Evolutionary conservation across 2,329 filamentous ascomycete species (phyloP).

Genomic region (Cladosporium sp.): DNA sequence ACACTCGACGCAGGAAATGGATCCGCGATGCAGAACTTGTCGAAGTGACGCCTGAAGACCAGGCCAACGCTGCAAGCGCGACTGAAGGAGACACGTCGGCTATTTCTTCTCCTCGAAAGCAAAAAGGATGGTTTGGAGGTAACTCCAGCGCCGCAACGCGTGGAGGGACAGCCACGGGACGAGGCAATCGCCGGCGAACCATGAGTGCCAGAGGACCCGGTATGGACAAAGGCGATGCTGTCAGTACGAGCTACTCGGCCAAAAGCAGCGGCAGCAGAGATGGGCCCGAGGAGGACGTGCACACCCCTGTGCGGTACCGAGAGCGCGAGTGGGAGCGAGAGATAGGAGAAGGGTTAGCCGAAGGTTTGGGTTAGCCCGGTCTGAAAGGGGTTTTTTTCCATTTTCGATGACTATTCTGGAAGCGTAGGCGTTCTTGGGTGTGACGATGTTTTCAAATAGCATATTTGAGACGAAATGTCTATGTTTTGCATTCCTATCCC

Average conservation of each 20-base stretch:
- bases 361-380: constrained; percentile 71
- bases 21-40: constrained; percentile 94
- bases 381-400: background rate
- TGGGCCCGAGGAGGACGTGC: constrained; percentile 47
- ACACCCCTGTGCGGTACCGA: constrained; percentile 52
- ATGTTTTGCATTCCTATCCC: too few relatives aligned
- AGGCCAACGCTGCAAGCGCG: background rate
- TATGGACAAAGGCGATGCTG: constrained; percentile 9
- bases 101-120: constrained; percentile 24
- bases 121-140: constrained; percentile 36
- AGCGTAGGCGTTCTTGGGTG: constrained; percentile 1
- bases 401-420: background rate
- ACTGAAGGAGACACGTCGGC: constrained; percentile 2
- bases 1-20: constrained; percentile 93
- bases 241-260: constrained; percentile 13
- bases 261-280: constrained; percentile 36
- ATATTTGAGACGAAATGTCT: background rate
- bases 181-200: constrained; percentile 22
- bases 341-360: constrained; percentile 79
- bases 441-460: too few relatives aligned
- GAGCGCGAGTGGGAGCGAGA: constrained; percentile 67
- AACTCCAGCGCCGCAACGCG: constrained; percentile 11
- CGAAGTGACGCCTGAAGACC: constrained; percentile 55
- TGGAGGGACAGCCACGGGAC: constrained; percentile 24
- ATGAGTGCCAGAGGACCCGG: constrained; percentile 7